Evolutionary conservation across 2,329 filamentous ascomycete genomes (phyloP).

Genomic region (Juglanconis oblonga): DNA sequence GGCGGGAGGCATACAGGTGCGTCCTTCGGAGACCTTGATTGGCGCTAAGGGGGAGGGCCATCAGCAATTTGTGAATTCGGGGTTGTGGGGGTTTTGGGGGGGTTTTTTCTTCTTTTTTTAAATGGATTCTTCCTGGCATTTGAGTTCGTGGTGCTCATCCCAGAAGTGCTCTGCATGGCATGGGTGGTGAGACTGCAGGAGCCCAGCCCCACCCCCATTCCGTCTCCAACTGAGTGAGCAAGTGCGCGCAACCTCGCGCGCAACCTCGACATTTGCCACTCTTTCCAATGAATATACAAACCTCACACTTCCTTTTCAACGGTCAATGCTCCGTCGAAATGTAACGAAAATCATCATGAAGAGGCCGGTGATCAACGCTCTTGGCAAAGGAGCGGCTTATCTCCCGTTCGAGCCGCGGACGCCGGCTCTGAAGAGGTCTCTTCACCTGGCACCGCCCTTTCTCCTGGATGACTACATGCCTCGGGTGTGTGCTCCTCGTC

Average conservation of each 20-base stretch:
- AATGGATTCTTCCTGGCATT: no score
- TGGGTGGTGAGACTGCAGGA: background rate
- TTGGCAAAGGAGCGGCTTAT: background rate
- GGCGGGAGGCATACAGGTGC: no score
- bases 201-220: background rate
- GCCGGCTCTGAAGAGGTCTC: constrained; percentile 19
- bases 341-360: background rate
- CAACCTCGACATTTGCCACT: constrained; percentile 1
- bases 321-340: background rate
- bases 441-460: constrained; percentile 62
- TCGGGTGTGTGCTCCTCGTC: constrained; percentile 30
- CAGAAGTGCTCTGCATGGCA: no score
- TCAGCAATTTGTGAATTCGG: no score
- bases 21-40: no score
- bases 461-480: constrained; percentile 73
- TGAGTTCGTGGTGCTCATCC: no score
- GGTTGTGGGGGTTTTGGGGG: no score
- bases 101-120: no score
- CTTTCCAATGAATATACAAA: background rate
- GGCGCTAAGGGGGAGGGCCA: no score
- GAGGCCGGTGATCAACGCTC: background rate
- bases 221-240: background rate
- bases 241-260: background rate
- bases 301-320: background rate
- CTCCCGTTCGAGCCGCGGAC: background rate